Percentiles rank a stretch among this genome's conserved stretches.
These are phyloP conservation scores for Prunus persica DNA, from an alignment of 306 rosid genomes.

Conservation along the genomic window Prunus_persica_NCBIv2 NC_034010.1:21027001-21027500, in stretches of 20 bases:
- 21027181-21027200: slow-evolving; percentile 59
- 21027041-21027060: slow-evolving; percentile 33
- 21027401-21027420: neutral
- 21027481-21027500: neutral
- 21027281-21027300: slow-evolving; percentile 12
- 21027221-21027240: slow-evolving; percentile 12
- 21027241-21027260: slow-evolving; percentile 67
- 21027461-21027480: neutral
- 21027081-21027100: slow-evolving; percentile 5
- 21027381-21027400: neutral
- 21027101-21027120: slow-evolving; percentile 10
- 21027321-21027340: slow-evolving; percentile 38
- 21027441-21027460: neutral
- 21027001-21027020: slow-evolving; percentile 13
- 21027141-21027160: neutral
- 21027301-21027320: slow-evolving; percentile 61
- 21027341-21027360: slow-evolving; percentile 42
- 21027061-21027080: slow-evolving; percentile 56
- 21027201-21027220: slow-evolving; percentile 49
- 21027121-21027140: slow-evolving; percentile 11
- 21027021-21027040: slow-evolving; percentile 62
- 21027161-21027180: slow-evolving; percentile 14
- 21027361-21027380: neutral
- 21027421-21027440: neutral
- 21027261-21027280: slow-evolving; percentile 31